A percentile compares a stretch with the other conserved stretches of the same genome.
phyloP scores from a whole-genome alignment of 495 filamentous ascomycete species.

The Aspergillus cavernicola region DNA sequence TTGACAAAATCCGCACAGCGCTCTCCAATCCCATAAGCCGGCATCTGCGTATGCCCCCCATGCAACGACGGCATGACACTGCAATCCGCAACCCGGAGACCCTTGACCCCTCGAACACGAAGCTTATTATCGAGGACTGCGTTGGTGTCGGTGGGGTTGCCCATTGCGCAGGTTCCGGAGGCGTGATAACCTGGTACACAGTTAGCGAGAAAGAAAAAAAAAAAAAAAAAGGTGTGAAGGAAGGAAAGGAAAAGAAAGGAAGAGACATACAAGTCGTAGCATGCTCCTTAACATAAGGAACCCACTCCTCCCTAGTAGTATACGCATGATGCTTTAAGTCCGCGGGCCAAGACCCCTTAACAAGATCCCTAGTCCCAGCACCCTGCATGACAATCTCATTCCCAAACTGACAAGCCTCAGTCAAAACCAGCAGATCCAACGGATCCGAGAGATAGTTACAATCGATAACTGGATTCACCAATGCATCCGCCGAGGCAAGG shows the following conservation, averaged over 20 bases:
- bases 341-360: constrained; percentile 52
- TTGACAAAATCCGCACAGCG: constrained; percentile 57
- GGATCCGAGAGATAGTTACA: constrained; percentile 48
- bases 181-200: constrained; percentile 43
- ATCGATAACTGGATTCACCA: constrained; percentile 44
- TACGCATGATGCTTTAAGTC: constrained; percentile 42
- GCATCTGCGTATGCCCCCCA: constrained; percentile 56
- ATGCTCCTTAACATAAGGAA: constrained; percentile 45
- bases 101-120: constrained; percentile 47
- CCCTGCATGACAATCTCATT: constrained; percentile 55
- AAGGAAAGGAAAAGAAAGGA: not conserved
- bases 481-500: constrained; percentile 31
- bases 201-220: not conserved
- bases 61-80: constrained; percentile 54
- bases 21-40: constrained; percentile 58
- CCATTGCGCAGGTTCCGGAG: constrained; percentile 53
- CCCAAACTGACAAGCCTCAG: constrained; percentile 46
- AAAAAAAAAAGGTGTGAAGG: not conserved
- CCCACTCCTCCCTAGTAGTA: constrained; percentile 48
- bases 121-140: constrained; percentile 55
- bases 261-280: constrained; percentile 49
- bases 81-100: constrained; percentile 54
- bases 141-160: constrained; percentile 37
- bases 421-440: constrained; percentile 45
- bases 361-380: constrained; percentile 50